Conservation (phyloP, 2,329 filamentous ascomycete genomes). For the Clonostachys byssicola region DNA sequence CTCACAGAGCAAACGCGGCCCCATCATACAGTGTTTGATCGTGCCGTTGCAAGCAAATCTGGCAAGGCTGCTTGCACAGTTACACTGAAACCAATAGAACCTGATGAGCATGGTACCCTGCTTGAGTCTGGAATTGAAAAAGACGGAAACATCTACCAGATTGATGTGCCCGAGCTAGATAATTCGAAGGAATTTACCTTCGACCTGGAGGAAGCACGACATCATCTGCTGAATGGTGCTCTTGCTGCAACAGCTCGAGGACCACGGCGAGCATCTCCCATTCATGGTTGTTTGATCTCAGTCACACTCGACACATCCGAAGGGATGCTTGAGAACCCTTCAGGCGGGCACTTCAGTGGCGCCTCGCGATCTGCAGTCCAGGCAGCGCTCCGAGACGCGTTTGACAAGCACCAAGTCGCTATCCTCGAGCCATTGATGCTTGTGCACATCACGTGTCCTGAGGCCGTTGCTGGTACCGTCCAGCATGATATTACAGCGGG, state of each 20-base stretch:
- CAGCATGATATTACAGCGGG: conserved; percentile 76
- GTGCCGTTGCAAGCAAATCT: conserved; percentile 72
- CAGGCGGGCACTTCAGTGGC: conserved; percentile 65
- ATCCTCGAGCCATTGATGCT: conserved; percentile 95
- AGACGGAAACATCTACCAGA: conserved; percentile 69
- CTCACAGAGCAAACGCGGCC: conserved; percentile 53
- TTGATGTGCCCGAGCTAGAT: conserved; percentile 40
- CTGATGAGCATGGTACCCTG: conserved; percentile 26
- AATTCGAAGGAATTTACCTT: conserved; percentile 29
- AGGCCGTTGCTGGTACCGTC: conserved; percentile 74
- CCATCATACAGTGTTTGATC: conserved; percentile 67
- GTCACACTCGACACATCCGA: conserved; percentile 63
- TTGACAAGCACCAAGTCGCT: conserved; percentile 48
- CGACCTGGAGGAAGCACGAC: conserved; percentile 43
- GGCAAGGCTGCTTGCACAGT: conserved; percentile 75
- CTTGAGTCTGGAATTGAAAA: conserved; percentile 40
- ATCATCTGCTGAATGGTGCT: conserved; percentile 72
- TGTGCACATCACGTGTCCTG: conserved; percentile 80
- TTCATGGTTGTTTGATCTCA: conserved; percentile 71
- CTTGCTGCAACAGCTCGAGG: conserved; percentile 82
- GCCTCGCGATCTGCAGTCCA: conserved; percentile 60
- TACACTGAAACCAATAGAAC: conserved; percentile 56
- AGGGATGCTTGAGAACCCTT: conserved; percentile 51
- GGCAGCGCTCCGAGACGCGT: conserved; percentile 60
- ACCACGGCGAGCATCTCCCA: conserved; percentile 72